Conservation (phyloP, 805 yeast genomes). For the Maudiozyma serrabonitensis region DNA sequence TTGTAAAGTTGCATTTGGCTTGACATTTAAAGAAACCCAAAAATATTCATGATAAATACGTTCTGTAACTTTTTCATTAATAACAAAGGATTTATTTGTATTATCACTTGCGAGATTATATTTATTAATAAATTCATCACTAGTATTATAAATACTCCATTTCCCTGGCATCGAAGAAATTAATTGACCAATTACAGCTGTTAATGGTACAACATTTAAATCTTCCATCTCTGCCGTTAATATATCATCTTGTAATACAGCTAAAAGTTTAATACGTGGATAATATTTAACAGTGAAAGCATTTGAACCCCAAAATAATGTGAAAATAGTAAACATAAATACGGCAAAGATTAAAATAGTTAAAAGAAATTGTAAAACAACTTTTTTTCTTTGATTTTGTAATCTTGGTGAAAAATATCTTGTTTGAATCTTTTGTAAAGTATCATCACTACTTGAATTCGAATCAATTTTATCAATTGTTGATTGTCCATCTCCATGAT, state of each 20-base stretch:
- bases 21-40: constrained; percentile 55
- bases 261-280: constrained; percentile 23
- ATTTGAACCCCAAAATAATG: constrained; percentile 31
- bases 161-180: constrained; percentile 13
- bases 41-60: constrained; percentile 44
- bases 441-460: neutral
- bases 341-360: constrained; percentile 11
- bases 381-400: constrained; percentile 5
- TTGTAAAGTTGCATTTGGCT: constrained; percentile 36
- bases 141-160: constrained; percentile 23
- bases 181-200: constrained; percentile 8
- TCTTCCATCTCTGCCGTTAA: neutral
- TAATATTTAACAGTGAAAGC: constrained; percentile 21
- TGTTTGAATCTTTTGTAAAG: constrained; percentile 3
- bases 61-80: constrained; percentile 32
- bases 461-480: neutral
- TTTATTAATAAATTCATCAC: constrained; percentile 6
- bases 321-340: constrained; percentile 17
- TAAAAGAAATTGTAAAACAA: constrained; percentile 3
- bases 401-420: constrained; percentile 12
- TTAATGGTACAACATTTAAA: constrained; percentile 5
- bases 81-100: constrained; percentile 6
- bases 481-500: neutral
- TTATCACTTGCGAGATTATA: neutral
- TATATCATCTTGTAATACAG: constrained; percentile 28